Conservation (phyloP, 805 yeast species). For the Myxozyma kluyveri region DNA sequence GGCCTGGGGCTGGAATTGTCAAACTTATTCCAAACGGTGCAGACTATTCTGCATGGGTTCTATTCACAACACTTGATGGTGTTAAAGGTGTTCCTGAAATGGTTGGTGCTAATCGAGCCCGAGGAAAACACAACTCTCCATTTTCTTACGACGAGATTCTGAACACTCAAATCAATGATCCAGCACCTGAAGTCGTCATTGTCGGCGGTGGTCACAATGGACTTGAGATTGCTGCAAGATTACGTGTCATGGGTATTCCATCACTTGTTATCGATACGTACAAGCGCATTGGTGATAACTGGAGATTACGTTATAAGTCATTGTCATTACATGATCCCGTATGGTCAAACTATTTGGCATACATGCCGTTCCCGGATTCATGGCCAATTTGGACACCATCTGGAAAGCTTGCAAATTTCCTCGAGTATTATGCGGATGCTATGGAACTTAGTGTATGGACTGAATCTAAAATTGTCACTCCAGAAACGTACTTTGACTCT, state of each 20-base stretch:
- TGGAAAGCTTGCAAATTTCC: slow-evolving; percentile 47
- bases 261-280: slow-evolving; percentile 44
- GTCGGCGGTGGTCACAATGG: slow-evolving; percentile 53
- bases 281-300: slow-evolving; percentile 46
- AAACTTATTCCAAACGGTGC: slow-evolving; percentile 16
- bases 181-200: slow-evolving; percentile 45
- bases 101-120: slow-evolving; percentile 17
- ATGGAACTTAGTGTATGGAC: slow-evolving; percentile 45
- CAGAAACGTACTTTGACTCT: slow-evolving; percentile 39
- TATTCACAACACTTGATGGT: slow-evolving; percentile 26
- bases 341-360: slow-evolving; percentile 45
- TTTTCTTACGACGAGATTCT: slow-evolving; percentile 19
- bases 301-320: slow-evolving; percentile 48
- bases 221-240: slow-evolving; percentile 44
- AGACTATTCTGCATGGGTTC: slow-evolving; percentile 18
- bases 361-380: slow-evolving; percentile 43
- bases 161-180: slow-evolving; percentile 13
- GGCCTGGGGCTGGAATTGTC: slow-evolving; percentile 19
- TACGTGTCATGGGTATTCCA: slow-evolving; percentile 45
- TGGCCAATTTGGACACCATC: slow-evolving; percentile 48
- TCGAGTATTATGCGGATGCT: slow-evolving; percentile 43
- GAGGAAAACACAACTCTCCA: slow-evolving; percentile 20
- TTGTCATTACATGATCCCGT: slow-evolving; percentile 49
- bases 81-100: slow-evolving; percentile 17
- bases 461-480: slow-evolving; percentile 35